phyloP scores from a whole-genome alignment of 75 land plant species.

The Selaginella moellendorffii region DNA sequence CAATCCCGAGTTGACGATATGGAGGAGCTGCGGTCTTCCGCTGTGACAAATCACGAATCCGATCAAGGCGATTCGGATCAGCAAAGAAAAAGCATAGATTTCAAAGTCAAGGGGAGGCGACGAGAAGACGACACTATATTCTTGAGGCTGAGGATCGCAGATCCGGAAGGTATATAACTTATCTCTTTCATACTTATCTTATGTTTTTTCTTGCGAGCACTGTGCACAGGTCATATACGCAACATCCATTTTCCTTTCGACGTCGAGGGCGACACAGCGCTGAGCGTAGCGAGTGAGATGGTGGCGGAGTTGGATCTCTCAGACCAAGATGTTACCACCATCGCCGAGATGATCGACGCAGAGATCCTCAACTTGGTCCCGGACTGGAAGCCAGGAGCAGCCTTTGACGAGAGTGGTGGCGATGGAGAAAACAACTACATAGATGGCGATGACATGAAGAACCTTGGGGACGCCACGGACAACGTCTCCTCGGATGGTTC shows the following conservation, averaged over 20 bases:
- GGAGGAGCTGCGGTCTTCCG: constrained; percentile 19
- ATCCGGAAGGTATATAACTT: constrained; percentile 35
- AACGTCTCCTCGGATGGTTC: background rate
- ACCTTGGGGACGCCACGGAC: background rate
- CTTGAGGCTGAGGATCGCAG: constrained; percentile 48
- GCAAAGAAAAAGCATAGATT: constrained; percentile 25
- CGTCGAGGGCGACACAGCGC: constrained; percentile 37
- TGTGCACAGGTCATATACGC: constrained; percentile 26
- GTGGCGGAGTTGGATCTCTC: constrained; percentile 52
- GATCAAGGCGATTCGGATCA: constrained; percentile 8
- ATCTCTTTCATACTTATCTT: no score
- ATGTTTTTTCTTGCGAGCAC: no score
- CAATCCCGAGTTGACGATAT: constrained; percentile 19
- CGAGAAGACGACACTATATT: constrained; percentile 47
- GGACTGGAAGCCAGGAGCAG: constrained; percentile 30
- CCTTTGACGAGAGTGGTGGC: constrained; percentile 11
- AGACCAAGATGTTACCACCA: constrained; percentile 47
- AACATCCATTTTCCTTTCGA: constrained; percentile 59
- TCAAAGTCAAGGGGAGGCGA: constrained; percentile 41
- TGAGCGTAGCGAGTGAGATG: constrained; percentile 67
- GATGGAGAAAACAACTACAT: background rate
- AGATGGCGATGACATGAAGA: background rate
- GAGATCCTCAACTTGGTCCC: constrained; percentile 40
- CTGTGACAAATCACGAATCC: no score
- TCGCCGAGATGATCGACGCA: constrained; percentile 40